Evolutionary conservation across 2,329 filamentous ascomycete genomes (phyloP).

Genomic region (Rutstroemia sydowiana): DNA sequence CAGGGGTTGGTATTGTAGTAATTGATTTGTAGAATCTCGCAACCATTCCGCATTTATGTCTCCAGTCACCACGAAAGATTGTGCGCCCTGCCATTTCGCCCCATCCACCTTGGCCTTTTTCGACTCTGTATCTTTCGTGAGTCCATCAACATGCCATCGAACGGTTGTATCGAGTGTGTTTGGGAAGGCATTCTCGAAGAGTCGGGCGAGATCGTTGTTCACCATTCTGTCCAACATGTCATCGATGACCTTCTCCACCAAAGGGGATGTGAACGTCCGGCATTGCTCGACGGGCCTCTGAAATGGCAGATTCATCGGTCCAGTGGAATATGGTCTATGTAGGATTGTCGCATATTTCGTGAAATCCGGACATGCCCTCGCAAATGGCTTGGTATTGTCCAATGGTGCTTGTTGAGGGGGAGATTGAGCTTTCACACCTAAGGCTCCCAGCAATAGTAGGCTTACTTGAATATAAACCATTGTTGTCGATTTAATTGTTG

Average conservation of each 20-base stretch:
- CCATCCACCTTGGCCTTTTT: slow-evolving; percentile 41
- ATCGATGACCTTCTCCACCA: slow-evolving; percentile 81
- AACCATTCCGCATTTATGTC: slow-evolving; percentile 93
- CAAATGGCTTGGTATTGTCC: slow-evolving; percentile 11
- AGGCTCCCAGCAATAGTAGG: slow-evolving; percentile 7
- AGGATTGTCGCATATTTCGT: slow-evolving; percentile 26
- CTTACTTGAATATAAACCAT: neutral
- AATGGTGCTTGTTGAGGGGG: slow-evolving; percentile 3
- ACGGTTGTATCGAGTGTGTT: slow-evolving; percentile 69
- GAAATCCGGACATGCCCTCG: slow-evolving; percentile 30
- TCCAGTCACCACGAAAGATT: slow-evolving; percentile 89
- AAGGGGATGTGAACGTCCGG: slow-evolving; percentile 79
- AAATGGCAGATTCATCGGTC: slow-evolving; percentile 72
- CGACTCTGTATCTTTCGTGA: slow-evolving; percentile 33
- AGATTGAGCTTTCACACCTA: slow-evolving; percentile 4
- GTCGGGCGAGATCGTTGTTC: slow-evolving; percentile 78
- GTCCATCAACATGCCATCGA: slow-evolving; percentile 58
- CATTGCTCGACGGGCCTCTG: slow-evolving; percentile 77
- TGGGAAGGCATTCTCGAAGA: slow-evolving; percentile 94
- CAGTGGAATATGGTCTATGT: slow-evolving; percentile 72
- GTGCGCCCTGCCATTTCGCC: slow-evolving; percentile 71
- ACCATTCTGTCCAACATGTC: slow-evolving; percentile 74
- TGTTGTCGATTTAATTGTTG: neutral
- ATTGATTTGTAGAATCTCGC: slow-evolving; percentile 86
- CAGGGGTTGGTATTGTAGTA: slow-evolving; percentile 80